Conservation (phyloP, 2,329 filamentous ascomycete species). For the Penicillium sp. region DNA sequence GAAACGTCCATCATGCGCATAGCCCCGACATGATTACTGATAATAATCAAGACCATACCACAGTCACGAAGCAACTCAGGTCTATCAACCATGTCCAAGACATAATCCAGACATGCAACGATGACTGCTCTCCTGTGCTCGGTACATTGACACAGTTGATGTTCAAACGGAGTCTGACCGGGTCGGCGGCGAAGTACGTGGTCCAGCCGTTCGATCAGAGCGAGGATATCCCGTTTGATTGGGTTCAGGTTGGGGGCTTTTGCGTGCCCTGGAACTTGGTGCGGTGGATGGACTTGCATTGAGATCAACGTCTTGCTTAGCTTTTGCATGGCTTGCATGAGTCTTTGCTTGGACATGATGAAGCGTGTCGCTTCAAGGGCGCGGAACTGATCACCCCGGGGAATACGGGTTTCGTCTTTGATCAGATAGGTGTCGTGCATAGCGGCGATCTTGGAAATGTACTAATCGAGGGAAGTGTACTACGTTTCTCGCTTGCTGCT, state of each 20-base stretch:
- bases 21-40: background rate
- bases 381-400: too few species aligned
- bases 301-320: too few species aligned
- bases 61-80: background rate
- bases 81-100: background rate
- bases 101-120: background rate
- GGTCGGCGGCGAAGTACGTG: background rate
- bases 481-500: too few species aligned
- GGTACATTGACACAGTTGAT: background rate
- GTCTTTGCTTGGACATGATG: too few species aligned
- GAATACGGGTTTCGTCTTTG: too few species aligned
- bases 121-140: background rate
- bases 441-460: too few species aligned
- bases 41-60: background rate
- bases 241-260: background rate
- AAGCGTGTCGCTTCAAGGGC: too few species aligned
- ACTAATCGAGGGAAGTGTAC: too few species aligned
- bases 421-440: too few species aligned
- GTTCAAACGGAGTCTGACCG: background rate
- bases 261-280: too few species aligned
- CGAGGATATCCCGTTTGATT: background rate
- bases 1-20: background rate
- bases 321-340: too few species aligned
- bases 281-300: too few species aligned
- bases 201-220: background rate